Base-by-base conservation (phyloP, 2,329 filamentous ascomycete genomes). In the Talaromyces sp. region DNA sequence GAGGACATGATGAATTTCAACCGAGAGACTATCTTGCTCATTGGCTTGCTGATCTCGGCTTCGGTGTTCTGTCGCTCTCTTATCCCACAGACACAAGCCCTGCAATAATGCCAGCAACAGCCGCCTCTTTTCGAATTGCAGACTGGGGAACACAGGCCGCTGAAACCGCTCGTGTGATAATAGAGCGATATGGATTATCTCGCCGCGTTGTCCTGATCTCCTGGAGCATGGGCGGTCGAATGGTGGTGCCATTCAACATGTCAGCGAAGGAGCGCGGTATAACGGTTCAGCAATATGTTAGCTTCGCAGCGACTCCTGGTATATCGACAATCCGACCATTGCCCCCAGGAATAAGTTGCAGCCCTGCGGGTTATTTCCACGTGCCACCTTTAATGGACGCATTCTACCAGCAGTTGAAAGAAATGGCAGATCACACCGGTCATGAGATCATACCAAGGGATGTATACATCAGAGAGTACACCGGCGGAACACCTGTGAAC, bases 71-170 rank as follows among this genome's bases (percentile, higher is more conserved):
- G 20, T 60, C 56, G 2, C 36, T 63, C 14, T 63, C 61, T 3
- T 63, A 63, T 43, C 61, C 61, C 2, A 42, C 58, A 4, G 59
- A 63, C 9, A 58, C 42, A n/a, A 43, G 48, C 17, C 51, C 52
- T 1, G 24, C 50, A 6, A 40, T 63, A 14, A 56, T 62, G 42
- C 53, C 58, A 36, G 9, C 36, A 3, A 51, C 24, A 13, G 51
- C 43, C 3, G 42, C 54, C 1, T 17, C 50, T 16, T 62, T 60
- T 41, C 47, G 52, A 13, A 51, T 58, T 13, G 32, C 35, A 2
- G 57, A 60, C 16, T 63, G 59, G 61, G 61, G 61, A 19, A 41
- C 39, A 22, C 61, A 62, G 32, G 54, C 57, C 8, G 57, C 61
- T 11, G 39, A 52, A 33, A 48, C 50, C 3, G 55, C 52, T 9